These are phyloP conservation scores for Ustilago shanxiensis DNA, from an alignment of 1,284 basidiomycete genomes.

Conservation along the genomic window DNA sequence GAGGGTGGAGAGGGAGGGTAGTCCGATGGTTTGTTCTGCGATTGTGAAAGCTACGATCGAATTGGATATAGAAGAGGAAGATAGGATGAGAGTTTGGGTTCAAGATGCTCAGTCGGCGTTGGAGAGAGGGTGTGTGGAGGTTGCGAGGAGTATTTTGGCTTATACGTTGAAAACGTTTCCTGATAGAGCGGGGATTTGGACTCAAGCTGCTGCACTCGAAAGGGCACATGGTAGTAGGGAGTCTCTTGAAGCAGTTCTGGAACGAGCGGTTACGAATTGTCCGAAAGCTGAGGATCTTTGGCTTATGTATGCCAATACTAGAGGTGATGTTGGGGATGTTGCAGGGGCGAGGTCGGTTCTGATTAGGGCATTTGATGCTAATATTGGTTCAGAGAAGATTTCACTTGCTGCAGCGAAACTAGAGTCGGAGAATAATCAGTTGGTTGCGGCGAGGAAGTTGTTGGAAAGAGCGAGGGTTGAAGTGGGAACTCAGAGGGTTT, in stretches of 20 bases:
- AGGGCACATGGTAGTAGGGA: conserved; percentile 86
- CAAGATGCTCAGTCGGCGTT: conserved; percentile 88
- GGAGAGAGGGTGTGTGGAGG: conserved; percentile 81
- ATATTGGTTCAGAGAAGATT: conserved; percentile 95
- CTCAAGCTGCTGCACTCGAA: conserved; percentile 89
- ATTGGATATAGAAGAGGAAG: conserved; percentile 94
- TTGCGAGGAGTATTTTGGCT: conserved; percentile 86
- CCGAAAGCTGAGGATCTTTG: conserved; percentile 95
- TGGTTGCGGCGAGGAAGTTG: conserved; percentile 85
- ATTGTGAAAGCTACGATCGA: conserved; percentile 95
- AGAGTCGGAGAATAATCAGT: conserved; percentile 91
- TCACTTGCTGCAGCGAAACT: conserved; percentile 97
- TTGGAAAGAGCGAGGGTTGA: conserved; percentile 88
- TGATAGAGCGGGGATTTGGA: conserved; percentile 85
- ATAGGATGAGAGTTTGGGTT: conserved; percentile 88
- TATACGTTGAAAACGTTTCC: conserved; percentile 93
- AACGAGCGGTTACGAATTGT: conserved; percentile 85
- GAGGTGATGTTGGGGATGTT: conserved; percentile 85
- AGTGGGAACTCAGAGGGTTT: conserved; percentile 91
- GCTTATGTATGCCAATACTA: conserved; percentile 97
- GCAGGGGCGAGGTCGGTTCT: conserved; percentile 87
- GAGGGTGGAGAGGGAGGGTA: conserved; percentile 87
- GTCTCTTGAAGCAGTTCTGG: conserved; percentile 84
- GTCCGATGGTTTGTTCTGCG: conserved; percentile 87
- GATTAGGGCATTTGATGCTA: conserved; percentile 90